A percentile compares a stretch with the other conserved stretches of the same genome.
phyloP scores from a whole-genome alignment of 106 monocot genomes.

The Acorus gramineus region DNA sequence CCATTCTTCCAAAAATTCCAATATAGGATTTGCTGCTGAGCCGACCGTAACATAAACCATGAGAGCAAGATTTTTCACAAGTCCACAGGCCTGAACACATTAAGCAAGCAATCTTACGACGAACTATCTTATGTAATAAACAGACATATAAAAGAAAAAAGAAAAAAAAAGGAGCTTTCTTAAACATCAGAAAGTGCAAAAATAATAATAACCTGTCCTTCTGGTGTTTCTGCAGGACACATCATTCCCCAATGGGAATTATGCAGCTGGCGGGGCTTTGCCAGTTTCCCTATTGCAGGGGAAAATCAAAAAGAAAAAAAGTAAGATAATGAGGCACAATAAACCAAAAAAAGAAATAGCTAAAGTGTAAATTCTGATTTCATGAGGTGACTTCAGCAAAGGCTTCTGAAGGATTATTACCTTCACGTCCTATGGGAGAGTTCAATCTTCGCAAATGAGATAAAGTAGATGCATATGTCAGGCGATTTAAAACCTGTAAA shows the following conservation, averaged over 20 bases:
- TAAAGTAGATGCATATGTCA: slow-evolving; percentile 95
- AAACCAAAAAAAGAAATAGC: not conserved
- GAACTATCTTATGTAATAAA: not conserved
- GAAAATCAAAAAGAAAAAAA: not conserved
- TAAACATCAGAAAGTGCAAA: not conserved
- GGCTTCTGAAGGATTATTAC: slow-evolving; percentile 15
- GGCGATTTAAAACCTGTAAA: slow-evolving; percentile 75
- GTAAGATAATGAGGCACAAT: not conserved
- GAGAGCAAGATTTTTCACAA: slow-evolving; percentile 94
- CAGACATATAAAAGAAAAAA: no score
- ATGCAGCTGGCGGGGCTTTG: slow-evolving; percentile 91
- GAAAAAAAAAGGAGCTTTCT: no score
- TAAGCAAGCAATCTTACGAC: not conserved
- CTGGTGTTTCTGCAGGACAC: slow-evolving; percentile 99
- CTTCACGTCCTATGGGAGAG: slow-evolving; percentile 97
- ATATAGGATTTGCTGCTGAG: slow-evolving; percentile 89
- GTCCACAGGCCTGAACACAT: slow-evolving; percentile 66
- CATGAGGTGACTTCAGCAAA: no score
- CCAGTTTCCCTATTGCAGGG: slow-evolving; percentile 58
- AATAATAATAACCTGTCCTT: slow-evolving; percentile 62
- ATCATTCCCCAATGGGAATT: slow-evolving; percentile 99
- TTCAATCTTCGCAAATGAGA: slow-evolving; percentile 90
- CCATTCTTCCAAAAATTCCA: slow-evolving; percentile 97
- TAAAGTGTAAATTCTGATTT: no score
- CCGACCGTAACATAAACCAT: slow-evolving; percentile 99